These are phyloP conservation scores for Euclidium syriacum DNA, from an alignment of 345 rosid species.

Conservation along the genomic window DNA sequence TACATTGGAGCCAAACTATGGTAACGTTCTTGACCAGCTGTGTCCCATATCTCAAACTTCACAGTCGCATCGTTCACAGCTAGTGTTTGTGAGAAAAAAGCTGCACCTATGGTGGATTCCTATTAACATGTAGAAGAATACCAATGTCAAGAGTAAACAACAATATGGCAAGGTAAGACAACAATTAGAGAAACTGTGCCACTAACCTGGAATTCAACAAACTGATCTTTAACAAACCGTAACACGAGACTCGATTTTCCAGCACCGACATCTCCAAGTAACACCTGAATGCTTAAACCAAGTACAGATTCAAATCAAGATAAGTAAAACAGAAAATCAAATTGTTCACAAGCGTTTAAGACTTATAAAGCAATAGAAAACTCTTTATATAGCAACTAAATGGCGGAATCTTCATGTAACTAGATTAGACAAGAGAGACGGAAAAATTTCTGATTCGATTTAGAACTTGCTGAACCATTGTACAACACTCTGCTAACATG, in stretches of 20 bases:
- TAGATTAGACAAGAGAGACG: not conserved
- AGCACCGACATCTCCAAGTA: conserved; percentile 95
- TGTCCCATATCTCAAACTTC: conserved; percentile 99
- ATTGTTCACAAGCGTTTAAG: not conserved
- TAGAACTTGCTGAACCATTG: not conserved
- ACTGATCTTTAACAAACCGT: conserved; percentile 89
- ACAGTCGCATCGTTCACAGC: conserved; percentile 93
- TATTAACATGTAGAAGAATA: conserved; percentile 25
- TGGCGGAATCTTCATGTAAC: not conserved
- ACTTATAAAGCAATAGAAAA: not conserved
- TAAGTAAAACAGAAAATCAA: not conserved
- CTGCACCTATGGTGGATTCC: conserved; percentile 99
- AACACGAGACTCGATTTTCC: conserved; percentile 92
- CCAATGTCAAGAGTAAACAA: conserved; percentile 5
- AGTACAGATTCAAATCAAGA: conserved; percentile 8
- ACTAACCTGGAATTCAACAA: conserved; percentile 81
- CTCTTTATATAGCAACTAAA: not conserved
- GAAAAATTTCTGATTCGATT: not conserved
- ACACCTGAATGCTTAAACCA: conserved; percentile 55
- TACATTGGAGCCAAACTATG: conserved; percentile 99
- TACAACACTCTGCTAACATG: not conserved
- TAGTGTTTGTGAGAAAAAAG: conserved; percentile 90
- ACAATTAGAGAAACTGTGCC: not conserved
- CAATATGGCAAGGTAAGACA: not conserved
- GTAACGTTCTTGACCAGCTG: conserved; percentile 97